phyloP scores from a whole-genome alignment of 2,329 filamentous ascomycete genomes.

The Paramyrothecium sp. region DNA sequence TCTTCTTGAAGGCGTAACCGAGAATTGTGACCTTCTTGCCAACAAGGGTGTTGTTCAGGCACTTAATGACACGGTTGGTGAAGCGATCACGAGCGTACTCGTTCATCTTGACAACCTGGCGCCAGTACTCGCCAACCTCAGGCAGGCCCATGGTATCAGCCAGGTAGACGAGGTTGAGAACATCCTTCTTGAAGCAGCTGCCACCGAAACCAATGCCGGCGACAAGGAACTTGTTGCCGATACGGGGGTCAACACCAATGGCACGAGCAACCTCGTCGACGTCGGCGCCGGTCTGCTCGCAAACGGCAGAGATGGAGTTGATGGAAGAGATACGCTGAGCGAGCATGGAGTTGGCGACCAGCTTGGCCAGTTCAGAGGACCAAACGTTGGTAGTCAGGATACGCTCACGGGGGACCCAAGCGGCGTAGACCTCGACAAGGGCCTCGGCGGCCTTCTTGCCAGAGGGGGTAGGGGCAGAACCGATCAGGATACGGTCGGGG shows the following conservation, averaged over 20 bases:
- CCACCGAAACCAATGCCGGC: slow-evolving; percentile 77
- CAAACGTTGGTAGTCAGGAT: slow-evolving; percentile 74
- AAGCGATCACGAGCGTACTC: slow-evolving; percentile 72
- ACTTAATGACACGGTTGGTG: slow-evolving; percentile 61
- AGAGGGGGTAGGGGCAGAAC: slow-evolving; percentile 58
- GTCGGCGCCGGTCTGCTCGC: slow-evolving; percentile 72
- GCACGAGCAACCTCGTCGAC: slow-evolving; percentile 69
- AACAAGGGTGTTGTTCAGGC: slow-evolving; percentile 66
- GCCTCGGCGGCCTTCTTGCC: slow-evolving; percentile 62
- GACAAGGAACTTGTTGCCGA: slow-evolving; percentile 72
- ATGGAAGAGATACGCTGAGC: slow-evolving; percentile 80
- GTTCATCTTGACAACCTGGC: slow-evolving; percentile 72
- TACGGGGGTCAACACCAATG: slow-evolving; percentile 68
- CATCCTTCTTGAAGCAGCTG: slow-evolving; percentile 80
- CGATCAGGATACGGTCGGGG: slow-evolving; percentile 75
- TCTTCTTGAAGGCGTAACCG: slow-evolving; percentile 78
- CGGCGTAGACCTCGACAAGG: slow-evolving; percentile 64
- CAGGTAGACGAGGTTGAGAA: slow-evolving; percentile 71
- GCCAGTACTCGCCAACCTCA: slow-evolving; percentile 76
- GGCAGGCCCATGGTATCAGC: slow-evolving; percentile 67
- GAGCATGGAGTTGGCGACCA: slow-evolving; percentile 77
- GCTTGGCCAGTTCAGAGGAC: slow-evolving; percentile 77
- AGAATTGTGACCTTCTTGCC: slow-evolving; percentile 72
- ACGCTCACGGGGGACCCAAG: slow-evolving; percentile 66
- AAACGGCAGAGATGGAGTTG: slow-evolving; percentile 78